These are phyloP conservation scores for Phellopilus nigrolimitatus DNA, from an alignment of 1,284 basidiomycete species.

Conservation along the genomic window DNA sequence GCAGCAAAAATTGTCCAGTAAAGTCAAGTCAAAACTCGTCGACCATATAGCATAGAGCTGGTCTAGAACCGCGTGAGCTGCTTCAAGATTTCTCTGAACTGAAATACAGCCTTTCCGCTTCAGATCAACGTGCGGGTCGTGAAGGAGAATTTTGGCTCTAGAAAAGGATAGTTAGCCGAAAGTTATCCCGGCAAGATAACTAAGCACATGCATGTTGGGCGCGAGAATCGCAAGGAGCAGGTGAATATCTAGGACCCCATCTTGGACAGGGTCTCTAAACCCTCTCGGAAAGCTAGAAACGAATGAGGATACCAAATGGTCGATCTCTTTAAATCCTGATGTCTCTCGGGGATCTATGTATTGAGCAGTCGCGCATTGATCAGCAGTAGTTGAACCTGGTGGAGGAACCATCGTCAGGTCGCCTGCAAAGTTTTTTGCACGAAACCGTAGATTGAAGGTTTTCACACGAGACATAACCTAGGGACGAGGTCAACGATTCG, in stretches of 20 bases:
- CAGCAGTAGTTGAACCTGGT: constrained; percentile 28
- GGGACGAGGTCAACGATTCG: neutral
- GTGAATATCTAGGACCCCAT: constrained; percentile 58
- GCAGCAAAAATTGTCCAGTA: constrained; percentile 57
- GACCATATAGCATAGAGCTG: constrained; percentile 61
- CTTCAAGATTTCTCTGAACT: constrained; percentile 57
- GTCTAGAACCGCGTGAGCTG: constrained; percentile 61
- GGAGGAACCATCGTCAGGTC: constrained; percentile 37
- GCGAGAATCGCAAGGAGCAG: constrained; percentile 60
- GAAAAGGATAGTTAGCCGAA: neutral
- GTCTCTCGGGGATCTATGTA: constrained; percentile 51
- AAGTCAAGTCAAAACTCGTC: constrained; percentile 64
- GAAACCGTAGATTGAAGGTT: constrained; percentile 66
- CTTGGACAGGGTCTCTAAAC: constrained; percentile 49
- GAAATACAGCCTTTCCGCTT: constrained; percentile 55
- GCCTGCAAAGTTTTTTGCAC: constrained; percentile 51
- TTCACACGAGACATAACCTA: constrained; percentile 60
- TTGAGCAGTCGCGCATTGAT: constrained; percentile 30
- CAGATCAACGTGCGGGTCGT: constrained; percentile 67
- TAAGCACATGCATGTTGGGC: constrained; percentile 52
- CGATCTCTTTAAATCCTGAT: constrained; percentile 61
- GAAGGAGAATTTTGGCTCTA: constrained; percentile 60
- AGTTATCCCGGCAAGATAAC: neutral
- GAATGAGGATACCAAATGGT: constrained; percentile 53
- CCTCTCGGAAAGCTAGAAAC: constrained; percentile 54